Base-by-base conservation (phyloP, 176 grass and related monocot genomes). In the Carex cristatella region DNA sequence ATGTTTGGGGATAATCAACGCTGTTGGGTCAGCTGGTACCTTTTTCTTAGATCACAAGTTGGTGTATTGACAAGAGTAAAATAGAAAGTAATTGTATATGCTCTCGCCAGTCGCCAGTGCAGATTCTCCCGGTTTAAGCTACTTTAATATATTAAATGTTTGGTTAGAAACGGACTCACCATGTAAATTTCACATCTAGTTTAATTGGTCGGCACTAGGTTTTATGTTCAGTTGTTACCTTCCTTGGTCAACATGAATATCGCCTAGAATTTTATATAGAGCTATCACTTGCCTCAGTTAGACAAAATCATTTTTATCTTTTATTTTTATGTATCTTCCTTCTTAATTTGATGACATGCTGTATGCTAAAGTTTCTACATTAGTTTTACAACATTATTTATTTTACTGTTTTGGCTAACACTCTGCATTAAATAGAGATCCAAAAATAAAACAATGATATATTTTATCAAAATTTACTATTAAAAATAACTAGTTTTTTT, bases 121-220 rank as follows among this genome's bases (percentile, higher is more conserved):
- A 76, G 72, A 76, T 76, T 32, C 72, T 76, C 72, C 28, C 72
- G 28, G 48, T 76, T 76, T 76, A 54, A 55, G 32, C 48, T 55
- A 31, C 31, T 75, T 75, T 76, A 72, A 46, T 72, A 7, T 44
- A 48, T 23, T 15, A 0, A 6, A 14, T 31, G 23, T 76, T 55
- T 55, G 72, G 48, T 76, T 54, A 2, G 16, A 18, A 76, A 76
- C 19, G 4, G 72, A 55, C 72, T 48, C 48, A 55, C 72, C 19
- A 30, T 55, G 23, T 16, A 76, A 55, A 28, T 75, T 75, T 75
- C 19, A 54, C 48, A 74, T 74, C 3, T 31, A 33, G 28, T 33
- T 66, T 49, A 48, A 51, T 27, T 54, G n/a, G 46, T 54, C 71
- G 10, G 48, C 19, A 28, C 72, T 55, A 54, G 23, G 49, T 76